Conservation (phyloP, 345 rosid genomes). For the Raphanus raphanistrum region DNA sequence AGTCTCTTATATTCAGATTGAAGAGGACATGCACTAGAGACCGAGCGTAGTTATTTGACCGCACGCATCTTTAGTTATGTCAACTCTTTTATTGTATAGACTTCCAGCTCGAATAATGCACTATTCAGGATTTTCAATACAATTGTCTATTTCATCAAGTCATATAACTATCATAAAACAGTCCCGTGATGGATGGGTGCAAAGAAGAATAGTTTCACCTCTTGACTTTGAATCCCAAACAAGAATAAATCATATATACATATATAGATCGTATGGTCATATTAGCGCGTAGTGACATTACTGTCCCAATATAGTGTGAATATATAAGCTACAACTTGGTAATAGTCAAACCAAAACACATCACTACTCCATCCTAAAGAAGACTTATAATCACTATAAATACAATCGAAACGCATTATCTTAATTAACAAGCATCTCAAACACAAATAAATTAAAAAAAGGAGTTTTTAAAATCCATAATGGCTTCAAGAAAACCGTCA, state of each 20-base stretch:
- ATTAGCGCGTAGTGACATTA: neutral
- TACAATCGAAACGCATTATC: neutral
- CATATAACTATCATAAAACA: neutral
- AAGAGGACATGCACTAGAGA: neutral
- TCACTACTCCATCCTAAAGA: neutral
- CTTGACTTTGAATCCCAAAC: neutral
- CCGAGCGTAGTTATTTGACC: conserved; percentile 9
- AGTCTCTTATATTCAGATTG: conserved; percentile 6
- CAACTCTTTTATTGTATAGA: conserved; percentile 3
- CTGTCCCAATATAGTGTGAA: neutral
- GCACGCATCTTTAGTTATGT: conserved; percentile 16
- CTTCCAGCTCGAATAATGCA: neutral
- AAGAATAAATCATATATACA: neutral
- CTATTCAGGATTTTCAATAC: neutral
- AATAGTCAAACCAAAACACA: neutral
- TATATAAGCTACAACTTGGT: neutral
- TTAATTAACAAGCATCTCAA: neutral
- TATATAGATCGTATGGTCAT: neutral
- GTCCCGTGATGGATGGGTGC: conserved; percentile 6
- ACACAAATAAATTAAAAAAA: neutral
- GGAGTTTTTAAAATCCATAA: neutral
- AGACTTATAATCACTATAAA: neutral
- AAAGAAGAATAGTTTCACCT: neutral
- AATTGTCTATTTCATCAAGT: neutral
- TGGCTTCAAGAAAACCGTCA: neutral